Base-by-base conservation (phyloP, 345 rosid species). In the Cardamine occulta region DNA sequence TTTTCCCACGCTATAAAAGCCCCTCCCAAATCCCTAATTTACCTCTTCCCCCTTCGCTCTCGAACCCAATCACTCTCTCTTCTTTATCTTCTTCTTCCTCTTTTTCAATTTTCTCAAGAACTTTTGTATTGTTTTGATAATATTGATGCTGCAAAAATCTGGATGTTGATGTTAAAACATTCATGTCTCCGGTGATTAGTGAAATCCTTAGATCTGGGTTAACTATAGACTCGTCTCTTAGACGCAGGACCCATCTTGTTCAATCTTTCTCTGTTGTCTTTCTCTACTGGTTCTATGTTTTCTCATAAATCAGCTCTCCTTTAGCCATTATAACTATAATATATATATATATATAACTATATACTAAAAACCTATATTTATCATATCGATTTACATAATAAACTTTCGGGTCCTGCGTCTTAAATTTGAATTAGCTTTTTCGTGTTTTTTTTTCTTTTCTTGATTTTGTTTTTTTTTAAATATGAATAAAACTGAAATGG, bases 171-270 rank as follows among this genome's bases (percentile, higher is more conserved):
- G 81, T 74, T 79, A 17, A 79, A 54, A 61, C 66, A 74, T 79
- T 79, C 65, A 79, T 78, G 81, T 78, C 81, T 72, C 81, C 81
- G 70, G 82, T 79, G 79, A 73, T 79, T 34, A 79, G 74, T 55
- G 82, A 79, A 79, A 58, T 62, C 52, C 79, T 79, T 66, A 74
- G 82, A 63, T 79, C 79, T 54, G 82, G 82, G 11, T 68, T 79
- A 66, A 73, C 78, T 66, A 68, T 92, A 55, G 89, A 85, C 76
- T 89, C 97, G 45, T 78, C 91, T 48, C 82, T 87, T 63, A 72
- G 92, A 81, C 96, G 96, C 88, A 84, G 96, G 84, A 90, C 91
- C 82, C 99, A 91, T 88, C 88, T 95, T 37, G 97, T 95, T 92
- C 99, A 95, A 82, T 95, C 97, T 55, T 92, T 95, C 89, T 95